Conservation (phyloP, 768 basidiomycete genomes). For the Lentinus tigrinus region DNA sequence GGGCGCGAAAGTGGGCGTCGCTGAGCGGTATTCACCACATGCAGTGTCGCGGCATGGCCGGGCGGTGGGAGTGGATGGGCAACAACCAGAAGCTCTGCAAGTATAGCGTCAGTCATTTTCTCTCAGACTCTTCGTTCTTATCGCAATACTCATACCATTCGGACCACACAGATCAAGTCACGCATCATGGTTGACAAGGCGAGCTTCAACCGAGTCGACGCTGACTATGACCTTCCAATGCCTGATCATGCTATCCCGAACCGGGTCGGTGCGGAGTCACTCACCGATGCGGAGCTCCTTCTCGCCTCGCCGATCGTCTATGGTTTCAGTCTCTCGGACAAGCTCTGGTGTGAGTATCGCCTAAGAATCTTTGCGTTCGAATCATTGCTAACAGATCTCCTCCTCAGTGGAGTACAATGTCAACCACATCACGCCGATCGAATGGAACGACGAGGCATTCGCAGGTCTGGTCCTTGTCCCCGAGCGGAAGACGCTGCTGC, state of each 20-base stretch:
- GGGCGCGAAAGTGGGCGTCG: slow-evolving; percentile 55
- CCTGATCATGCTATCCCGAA: neutral
- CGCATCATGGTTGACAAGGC: slow-evolving; percentile 64
- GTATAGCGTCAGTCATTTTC: slow-evolving; percentile 41
- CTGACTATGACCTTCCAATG: neutral
- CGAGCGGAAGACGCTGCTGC: slow-evolving; percentile 30
- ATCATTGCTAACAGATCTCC: neutral
- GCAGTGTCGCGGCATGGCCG: slow-evolving; percentile 44
- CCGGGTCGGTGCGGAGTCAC: slow-evolving; percentile 17
- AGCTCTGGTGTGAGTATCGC: slow-evolving; percentile 41
- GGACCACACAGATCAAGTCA: slow-evolving; percentile 49
- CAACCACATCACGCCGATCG: slow-evolving; percentile 49
- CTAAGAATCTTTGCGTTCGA: neutral
- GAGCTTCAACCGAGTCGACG: slow-evolving; percentile 51
- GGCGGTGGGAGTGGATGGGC: neutral
- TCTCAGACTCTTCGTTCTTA: neutral
- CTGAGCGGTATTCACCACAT: slow-evolving; percentile 45
- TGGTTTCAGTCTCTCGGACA: slow-evolving; percentile 60
- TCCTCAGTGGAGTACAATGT: slow-evolving; percentile 58
- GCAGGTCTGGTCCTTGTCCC: slow-evolving; percentile 27
- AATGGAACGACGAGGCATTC: slow-evolving; percentile 35
- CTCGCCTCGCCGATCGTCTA: slow-evolving; percentile 54
- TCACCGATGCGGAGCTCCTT: slow-evolving; percentile 47
- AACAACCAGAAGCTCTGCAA: slow-evolving; percentile 36
- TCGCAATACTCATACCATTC: neutral